These are phyloP conservation scores for Saitozyma podzolica DNA, from an alignment of 768 basidiomycete species.

Conservation along the genomic window DNA sequence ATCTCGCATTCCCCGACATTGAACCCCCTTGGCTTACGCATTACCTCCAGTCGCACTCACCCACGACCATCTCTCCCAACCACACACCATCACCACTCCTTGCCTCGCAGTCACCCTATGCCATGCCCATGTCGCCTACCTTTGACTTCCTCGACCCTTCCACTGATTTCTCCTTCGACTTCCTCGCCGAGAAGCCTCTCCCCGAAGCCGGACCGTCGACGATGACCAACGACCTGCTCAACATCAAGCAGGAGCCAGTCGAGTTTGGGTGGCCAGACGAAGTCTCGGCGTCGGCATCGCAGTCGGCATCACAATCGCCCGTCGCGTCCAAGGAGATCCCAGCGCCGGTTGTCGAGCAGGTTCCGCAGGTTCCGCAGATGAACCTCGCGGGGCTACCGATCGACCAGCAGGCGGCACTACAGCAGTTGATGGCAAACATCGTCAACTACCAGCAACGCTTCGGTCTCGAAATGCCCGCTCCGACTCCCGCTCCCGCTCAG, in stretches of 20 bases:
- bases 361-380: background rate
- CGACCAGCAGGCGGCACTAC: slow-evolving; percentile 40
- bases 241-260: slow-evolving; percentile 40
- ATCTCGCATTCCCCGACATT: background rate
- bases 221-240: background rate
- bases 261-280: slow-evolving; percentile 23
- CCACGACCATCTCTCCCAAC: slow-evolving; percentile 39
- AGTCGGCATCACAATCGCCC: slow-evolving; percentile 8
- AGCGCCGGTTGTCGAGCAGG: background rate
- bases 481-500: background rate
- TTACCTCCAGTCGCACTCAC: slow-evolving; percentile 29
- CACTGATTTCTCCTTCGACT: slow-evolving; percentile 11
- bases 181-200: slow-evolving; percentile 1
- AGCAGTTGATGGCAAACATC: slow-evolving; percentile 37
- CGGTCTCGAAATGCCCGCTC: slow-evolving; percentile 15
- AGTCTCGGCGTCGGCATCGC: slow-evolving; percentile 4
- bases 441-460: slow-evolving; percentile 33
- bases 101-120: slow-evolving; percentile 9
- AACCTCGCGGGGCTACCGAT: slow-evolving; percentile 26
- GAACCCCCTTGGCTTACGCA: slow-evolving; percentile 12
- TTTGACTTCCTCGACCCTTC: slow-evolving; percentile 16
- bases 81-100: slow-evolving; percentile 39
- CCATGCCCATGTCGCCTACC: slow-evolving; percentile 5
- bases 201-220: background rate
- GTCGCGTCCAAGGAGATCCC: slow-evolving; percentile 8